Conservation (phyloP, 805 yeast species). For the Alloascoidea africana region DNA sequence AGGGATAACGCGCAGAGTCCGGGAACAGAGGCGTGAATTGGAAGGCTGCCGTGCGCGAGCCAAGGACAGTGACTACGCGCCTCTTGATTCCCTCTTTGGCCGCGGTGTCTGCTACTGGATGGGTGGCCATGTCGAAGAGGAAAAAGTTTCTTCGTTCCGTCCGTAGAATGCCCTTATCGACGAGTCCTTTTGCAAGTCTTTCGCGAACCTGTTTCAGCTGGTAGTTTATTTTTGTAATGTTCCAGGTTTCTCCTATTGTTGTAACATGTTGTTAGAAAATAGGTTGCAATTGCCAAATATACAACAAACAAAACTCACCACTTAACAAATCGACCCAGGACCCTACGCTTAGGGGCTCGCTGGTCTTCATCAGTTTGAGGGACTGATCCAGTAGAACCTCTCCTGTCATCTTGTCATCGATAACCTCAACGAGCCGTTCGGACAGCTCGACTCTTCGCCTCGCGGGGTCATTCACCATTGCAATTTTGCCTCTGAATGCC, state of each 20-base stretch:
- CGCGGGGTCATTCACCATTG: conserved; percentile 84
- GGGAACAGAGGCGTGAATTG: conserved; percentile 51
- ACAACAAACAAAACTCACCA: too few species aligned
- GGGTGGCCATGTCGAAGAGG: conserved; percentile 96
- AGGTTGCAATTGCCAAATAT: too few species aligned
- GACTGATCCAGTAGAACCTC: conserved; percentile 93
- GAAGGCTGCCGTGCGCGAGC: conserved; percentile 52
- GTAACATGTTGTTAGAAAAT: too few species aligned
- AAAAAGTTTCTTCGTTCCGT: conserved; percentile 93
- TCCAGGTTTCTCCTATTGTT: conserved; percentile 88
- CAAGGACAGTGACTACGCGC: conserved; percentile 55
- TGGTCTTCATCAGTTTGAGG: conserved; percentile 73
- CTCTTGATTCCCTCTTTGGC: conserved; percentile 71
- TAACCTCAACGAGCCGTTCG: conserved; percentile 78
- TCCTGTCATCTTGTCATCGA: conserved; percentile 80
- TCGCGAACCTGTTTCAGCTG: conserved; percentile 96
- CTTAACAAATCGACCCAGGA: conserved; percentile 89
- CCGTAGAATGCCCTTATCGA: conserved; percentile 90
- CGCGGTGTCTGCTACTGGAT: conserved; percentile 78
- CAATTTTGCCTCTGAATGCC: conserved; percentile 80
- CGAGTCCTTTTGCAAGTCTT: conserved; percentile 89
- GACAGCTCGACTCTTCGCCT: conserved; percentile 77
- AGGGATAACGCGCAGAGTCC: conserved; percentile 45
- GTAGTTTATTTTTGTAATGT: conserved; percentile 81
- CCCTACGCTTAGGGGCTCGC: conserved; percentile 65